phyloP scores from a whole-genome alignment of 2,329 filamentous ascomycete species.

The Colletotrichum euphorbiae region DNA sequence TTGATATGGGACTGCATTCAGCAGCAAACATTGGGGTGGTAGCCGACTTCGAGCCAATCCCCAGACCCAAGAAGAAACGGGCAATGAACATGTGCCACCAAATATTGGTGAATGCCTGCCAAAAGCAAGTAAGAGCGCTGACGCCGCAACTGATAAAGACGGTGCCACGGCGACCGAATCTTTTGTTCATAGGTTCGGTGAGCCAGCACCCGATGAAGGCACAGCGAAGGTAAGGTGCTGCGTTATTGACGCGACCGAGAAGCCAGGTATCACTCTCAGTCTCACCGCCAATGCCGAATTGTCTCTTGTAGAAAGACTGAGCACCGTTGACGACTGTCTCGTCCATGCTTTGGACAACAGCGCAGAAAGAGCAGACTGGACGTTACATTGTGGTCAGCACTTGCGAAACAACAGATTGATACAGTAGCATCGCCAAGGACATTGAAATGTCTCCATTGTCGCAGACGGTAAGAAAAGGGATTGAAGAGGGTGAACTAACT shows the following conservation, averaged over 20 bases:
- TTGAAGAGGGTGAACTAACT: slow-evolving; percentile 47
- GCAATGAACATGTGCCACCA: slow-evolving; percentile 77
- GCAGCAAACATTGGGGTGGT: slow-evolving; percentile 78
- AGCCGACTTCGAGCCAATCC: slow-evolving; percentile 76
- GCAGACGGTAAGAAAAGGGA: neutral
- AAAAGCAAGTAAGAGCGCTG: slow-evolving; percentile 66
- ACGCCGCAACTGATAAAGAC: slow-evolving; percentile 76
- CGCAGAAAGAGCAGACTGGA: slow-evolving; percentile 71
- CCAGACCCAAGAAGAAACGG: slow-evolving; percentile 75
- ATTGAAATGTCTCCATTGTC: too few species aligned
- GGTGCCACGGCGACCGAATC: slow-evolving; percentile 76
- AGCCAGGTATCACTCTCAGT: slow-evolving; percentile 66
- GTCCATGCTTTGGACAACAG: slow-evolving; percentile 77
- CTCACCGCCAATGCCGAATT: slow-evolving; percentile 70
- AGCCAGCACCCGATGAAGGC: slow-evolving; percentile 79
- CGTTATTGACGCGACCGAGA: slow-evolving; percentile 70
- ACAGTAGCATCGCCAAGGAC: too few species aligned
- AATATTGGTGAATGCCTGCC: slow-evolving; percentile 58
- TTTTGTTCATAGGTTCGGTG: slow-evolving; percentile 77
- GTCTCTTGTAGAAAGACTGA: slow-evolving; percentile 54
- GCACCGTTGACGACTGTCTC: slow-evolving; percentile 74
- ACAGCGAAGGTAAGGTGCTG: slow-evolving; percentile 70
- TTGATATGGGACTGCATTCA: slow-evolving; percentile 72
- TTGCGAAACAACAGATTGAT: neutral
- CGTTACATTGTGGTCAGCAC: neutral